Conservation (phyloP, 805 yeast species). For the Saturnispora besseyi region DNA sequence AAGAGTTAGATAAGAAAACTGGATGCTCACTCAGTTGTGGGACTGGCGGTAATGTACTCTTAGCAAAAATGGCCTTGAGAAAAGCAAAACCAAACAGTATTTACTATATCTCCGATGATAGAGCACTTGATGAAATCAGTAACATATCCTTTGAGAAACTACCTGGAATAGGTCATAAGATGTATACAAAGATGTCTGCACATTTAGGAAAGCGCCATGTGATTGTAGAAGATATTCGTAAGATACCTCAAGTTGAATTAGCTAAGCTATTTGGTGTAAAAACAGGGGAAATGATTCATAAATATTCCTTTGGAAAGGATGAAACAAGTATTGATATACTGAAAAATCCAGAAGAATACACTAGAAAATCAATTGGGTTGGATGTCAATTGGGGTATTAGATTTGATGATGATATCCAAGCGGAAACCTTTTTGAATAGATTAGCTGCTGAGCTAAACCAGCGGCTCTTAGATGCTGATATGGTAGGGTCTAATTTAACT, state of each 20-base stretch:
- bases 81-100: constrained; percentile 77
- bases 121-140: constrained; percentile 27
- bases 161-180: constrained; percentile 57
- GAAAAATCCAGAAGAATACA: constrained; percentile 38
- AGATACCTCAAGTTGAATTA: constrained; percentile 29
- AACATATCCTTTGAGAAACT: constrained; percentile 32
- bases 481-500: constrained; percentile 49
- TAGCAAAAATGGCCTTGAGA: constrained; percentile 67
- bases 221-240: constrained; percentile 33
- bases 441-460: constrained; percentile 50
- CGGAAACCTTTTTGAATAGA: constrained; percentile 51
- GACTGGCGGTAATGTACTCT: constrained; percentile 57
- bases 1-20: constrained; percentile 35
- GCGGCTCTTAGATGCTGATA: constrained; percentile 39
- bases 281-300: constrained; percentile 54
- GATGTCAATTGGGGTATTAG: constrained; percentile 91
- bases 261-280: constrained; percentile 54
- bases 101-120: constrained; percentile 27
- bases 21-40: constrained; percentile 75
- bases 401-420: constrained; percentile 50
- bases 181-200: constrained; percentile 36
- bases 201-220: constrained; percentile 15
- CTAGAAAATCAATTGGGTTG: constrained; percentile 71
- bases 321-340: constrained; percentile 48
- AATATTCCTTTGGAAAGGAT: constrained; percentile 63